phyloP scores from a whole-genome alignment of 805 yeast genomes.

The Pichia californica region DNA sequence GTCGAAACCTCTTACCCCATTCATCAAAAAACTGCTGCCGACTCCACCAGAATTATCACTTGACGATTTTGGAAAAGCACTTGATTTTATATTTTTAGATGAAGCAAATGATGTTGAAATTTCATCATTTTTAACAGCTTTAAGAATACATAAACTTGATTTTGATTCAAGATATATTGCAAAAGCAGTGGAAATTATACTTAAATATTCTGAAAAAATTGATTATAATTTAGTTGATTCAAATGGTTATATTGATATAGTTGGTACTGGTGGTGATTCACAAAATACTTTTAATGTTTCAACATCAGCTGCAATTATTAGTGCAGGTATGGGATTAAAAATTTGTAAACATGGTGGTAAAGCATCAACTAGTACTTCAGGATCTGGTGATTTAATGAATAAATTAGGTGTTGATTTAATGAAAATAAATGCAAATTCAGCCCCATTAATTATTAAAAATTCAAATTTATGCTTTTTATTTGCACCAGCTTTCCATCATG shows the following conservation, averaged over 20 bases:
- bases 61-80: conserved; percentile 56
- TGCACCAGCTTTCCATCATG: conserved; percentile 93
- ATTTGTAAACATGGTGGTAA: conserved; percentile 97
- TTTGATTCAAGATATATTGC: conserved; percentile 78
- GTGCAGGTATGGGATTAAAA: conserved; percentile 77
- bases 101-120: conserved; percentile 62
- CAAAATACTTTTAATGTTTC: conserved; percentile 96
- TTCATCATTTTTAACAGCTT: conserved; percentile 72
- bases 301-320: conserved; percentile 90
- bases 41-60: conserved; percentile 60
- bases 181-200: conserved; percentile 72
- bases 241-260: conserved; percentile 72
- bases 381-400: conserved; percentile 84
- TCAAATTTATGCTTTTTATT: conserved; percentile 62
- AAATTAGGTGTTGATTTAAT: conserved; percentile 78
- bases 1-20: conserved; percentile 38
- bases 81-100: conserved; percentile 54
- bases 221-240: conserved; percentile 37
- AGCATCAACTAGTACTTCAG: conserved; percentile 88
- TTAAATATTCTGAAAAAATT: conserved; percentile 57
- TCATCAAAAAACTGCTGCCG: conserved; percentile 55
- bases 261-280: conserved; percentile 99
- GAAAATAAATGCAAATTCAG: conserved; percentile 55
- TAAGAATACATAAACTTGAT: conserved; percentile 70
- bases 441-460: conserved; percentile 50